These are phyloP conservation scores for Cylindrodendrum hubeiense DNA, from an alignment of 2,329 filamentous ascomycete genomes.

Conservation along the genomic window DNA sequence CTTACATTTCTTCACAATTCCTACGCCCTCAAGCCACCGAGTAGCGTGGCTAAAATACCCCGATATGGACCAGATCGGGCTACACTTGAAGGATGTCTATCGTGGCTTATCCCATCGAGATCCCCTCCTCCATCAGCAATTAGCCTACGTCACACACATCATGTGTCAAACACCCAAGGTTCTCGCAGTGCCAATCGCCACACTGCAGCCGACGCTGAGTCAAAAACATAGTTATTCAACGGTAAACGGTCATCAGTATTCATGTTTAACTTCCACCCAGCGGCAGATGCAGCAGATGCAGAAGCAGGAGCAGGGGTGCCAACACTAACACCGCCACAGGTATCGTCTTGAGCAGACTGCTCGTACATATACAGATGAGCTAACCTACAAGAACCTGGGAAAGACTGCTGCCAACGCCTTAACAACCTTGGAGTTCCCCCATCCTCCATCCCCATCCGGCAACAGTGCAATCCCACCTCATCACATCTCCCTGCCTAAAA, in stretches of 20 bases:
- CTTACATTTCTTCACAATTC: too few species aligned
- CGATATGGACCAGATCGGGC: not conserved
- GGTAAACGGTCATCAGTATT: not conserved
- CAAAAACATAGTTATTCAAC: not conserved
- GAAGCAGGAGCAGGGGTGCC: not conserved
- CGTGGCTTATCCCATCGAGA: not conserved
- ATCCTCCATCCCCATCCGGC: not conserved
- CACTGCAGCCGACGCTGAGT: too few species aligned
- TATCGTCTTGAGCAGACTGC: slow-evolving; percentile 5
- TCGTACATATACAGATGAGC: slow-evolving; percentile 16
- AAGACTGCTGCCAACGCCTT: slow-evolving; percentile 1
- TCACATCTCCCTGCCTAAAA: not conserved
- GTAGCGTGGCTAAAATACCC: not conserved
- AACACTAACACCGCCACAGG: not conserved
- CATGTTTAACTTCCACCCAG: not conserved
- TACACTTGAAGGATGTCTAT: not conserved
- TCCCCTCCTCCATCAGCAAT: not conserved
- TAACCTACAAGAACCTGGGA: slow-evolving; percentile 14
- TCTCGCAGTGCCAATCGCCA: not conserved
- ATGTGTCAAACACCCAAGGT: not conserved
- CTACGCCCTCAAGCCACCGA: too few species aligned
- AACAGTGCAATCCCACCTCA: not conserved
- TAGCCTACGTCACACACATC: not conserved
- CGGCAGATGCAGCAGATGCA: not conserved
- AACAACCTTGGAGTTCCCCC: not conserved